phyloP scores from a whole-genome alignment of 2,329 filamentous ascomycete genomes.

The Sclerotinia borealis region DNA sequence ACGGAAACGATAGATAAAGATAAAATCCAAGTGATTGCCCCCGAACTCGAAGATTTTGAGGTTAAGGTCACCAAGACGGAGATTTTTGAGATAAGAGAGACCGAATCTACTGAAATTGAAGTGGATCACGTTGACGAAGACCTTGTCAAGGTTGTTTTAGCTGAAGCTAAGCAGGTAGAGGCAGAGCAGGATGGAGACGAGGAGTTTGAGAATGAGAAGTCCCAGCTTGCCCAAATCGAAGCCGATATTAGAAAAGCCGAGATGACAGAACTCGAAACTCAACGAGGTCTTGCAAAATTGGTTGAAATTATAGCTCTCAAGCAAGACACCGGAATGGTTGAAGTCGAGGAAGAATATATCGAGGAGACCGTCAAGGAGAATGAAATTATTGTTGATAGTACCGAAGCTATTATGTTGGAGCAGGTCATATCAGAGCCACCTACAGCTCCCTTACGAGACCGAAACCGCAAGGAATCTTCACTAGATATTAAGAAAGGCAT shows the following conservation, averaged over 20 bases:
- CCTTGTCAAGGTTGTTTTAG: not conserved
- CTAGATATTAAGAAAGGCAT: not conserved
- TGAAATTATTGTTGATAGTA: not conserved
- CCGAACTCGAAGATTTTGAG: not conserved
- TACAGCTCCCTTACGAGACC: not conserved
- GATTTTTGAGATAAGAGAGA: not conserved
- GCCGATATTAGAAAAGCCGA: not conserved
- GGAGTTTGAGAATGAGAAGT: not conserved
- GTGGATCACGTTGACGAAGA: not conserved
- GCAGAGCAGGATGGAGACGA: not conserved
- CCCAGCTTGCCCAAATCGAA: not conserved
- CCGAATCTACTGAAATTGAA: not conserved
- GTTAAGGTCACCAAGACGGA: not conserved
- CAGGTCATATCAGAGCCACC: not conserved
- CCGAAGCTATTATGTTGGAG: not conserved
- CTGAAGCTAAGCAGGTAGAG: not conserved
- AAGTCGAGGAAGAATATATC: not conserved
- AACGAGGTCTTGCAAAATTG: not conserved
- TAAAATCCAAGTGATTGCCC: not conserved
- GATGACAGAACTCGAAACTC: conserved; percentile 3
- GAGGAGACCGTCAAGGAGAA: not conserved
- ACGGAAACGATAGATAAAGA: not conserved
- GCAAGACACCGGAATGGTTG: not conserved
- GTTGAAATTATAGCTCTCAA: not conserved
- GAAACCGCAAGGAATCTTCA: not conserved